These are phyloP conservation scores for Candida broadrunensis DNA, from an alignment of 805 yeast genomes.

Conservation along the genomic window DNA sequence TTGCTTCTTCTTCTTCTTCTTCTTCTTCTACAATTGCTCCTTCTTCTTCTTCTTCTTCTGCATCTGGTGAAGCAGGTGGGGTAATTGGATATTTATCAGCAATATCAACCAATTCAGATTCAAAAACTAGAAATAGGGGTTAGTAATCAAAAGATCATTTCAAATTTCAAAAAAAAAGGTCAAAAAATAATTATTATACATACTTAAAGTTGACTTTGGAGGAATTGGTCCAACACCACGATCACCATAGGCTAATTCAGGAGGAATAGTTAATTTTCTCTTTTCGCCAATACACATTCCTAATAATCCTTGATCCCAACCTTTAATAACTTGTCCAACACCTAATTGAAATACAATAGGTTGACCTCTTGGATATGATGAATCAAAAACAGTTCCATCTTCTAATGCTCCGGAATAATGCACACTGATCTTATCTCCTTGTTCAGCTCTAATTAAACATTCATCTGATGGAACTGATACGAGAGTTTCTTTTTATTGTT, in stretches of 20 bases:
- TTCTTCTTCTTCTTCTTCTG: constrained; percentile 5
- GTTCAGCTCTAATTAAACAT: constrained; percentile 55
- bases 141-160: background rate
- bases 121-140: constrained; percentile 41
- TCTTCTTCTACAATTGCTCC: background rate
- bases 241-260: constrained; percentile 73
- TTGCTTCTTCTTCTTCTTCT: background rate
- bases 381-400: constrained; percentile 73
- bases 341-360: constrained; percentile 80
- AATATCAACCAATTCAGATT: constrained; percentile 61
- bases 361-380: constrained; percentile 57
- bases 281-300: constrained; percentile 86
- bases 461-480: constrained; percentile 46
- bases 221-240: constrained; percentile 79
- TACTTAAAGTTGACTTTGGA: constrained; percentile 63
- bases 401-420: constrained; percentile 75
- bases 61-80: constrained; percentile 2
- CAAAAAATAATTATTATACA: no score
- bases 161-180: background rate
- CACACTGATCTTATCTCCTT: constrained; percentile 69
- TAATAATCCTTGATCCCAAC: constrained; percentile 85
- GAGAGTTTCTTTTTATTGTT: constrained; percentile 16
- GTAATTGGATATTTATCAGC: constrained; percentile 20
- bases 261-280: constrained; percentile 76
- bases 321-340: constrained; percentile 73